Percentiles rank a stretch among this genome's conserved stretches.
phyloP scores from a whole-genome alignment of 1,284 basidiomycete species.

The Ganoderma multipileum region DNA sequence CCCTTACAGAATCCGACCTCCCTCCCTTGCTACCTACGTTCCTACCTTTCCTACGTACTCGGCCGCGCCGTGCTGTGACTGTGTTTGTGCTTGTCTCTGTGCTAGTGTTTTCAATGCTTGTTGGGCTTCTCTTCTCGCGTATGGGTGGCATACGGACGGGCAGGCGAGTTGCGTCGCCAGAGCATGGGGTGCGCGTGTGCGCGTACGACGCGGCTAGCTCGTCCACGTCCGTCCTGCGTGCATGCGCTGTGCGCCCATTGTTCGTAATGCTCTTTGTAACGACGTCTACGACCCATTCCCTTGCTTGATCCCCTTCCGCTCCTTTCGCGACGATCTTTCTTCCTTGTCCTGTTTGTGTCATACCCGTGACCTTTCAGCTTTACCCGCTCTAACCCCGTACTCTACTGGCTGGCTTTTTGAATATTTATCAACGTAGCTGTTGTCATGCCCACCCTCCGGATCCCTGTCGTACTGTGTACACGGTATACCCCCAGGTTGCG shows the following conservation, averaged over 20 bases:
- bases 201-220: neutral
- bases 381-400: conserved; percentile 18
- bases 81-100: conserved; percentile 19
- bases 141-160: conserved; percentile 24
- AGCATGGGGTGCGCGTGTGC: conserved; percentile 14
- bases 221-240: neutral
- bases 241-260: neutral
- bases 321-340: conserved; percentile 15
- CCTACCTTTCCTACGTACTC: neutral
- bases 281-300: conserved; percentile 7
- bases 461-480: conserved; percentile 3
- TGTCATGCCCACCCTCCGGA: conserved; percentile 7
- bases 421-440: conserved; percentile 30
- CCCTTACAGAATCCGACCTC: neutral
- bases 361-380: neutral
- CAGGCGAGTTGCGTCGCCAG: neutral
- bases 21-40: neutral
- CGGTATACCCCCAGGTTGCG: conserved; percentile 11
- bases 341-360: conserved; percentile 12
- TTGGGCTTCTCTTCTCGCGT: conserved; percentile 22
- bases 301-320: conserved; percentile 24
- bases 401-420: conserved; percentile 25
- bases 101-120: conserved; percentile 17
- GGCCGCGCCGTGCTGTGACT: conserved; percentile 12
- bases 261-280: conserved; percentile 13